These are phyloP conservation scores for Apiospora phragmitis DNA, from an alignment of 2,329 filamentous ascomycete species.

Conservation along the genomic window DNA sequence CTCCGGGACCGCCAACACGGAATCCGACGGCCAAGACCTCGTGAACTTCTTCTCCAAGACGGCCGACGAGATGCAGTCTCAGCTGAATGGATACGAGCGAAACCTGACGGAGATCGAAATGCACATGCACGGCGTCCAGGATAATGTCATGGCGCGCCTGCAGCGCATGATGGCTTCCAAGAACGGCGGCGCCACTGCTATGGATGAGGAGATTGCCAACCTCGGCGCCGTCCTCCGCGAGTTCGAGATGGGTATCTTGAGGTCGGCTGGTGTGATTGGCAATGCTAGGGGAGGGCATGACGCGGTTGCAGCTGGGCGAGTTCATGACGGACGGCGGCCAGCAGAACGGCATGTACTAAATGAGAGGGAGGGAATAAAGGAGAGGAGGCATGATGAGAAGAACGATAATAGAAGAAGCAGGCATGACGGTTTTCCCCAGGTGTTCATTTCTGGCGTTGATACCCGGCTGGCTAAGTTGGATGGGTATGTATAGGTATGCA, in stretches of 20 bases:
- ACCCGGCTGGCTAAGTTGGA: slow-evolving; percentile 9
- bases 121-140: slow-evolving; percentile 64
- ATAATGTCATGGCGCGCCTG: slow-evolving; percentile 59
- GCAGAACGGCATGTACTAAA: slow-evolving; percentile 30
- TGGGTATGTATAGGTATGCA: slow-evolving; percentile 5
- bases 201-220: slow-evolving; percentile 49
- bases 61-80: slow-evolving; percentile 60
- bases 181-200: slow-evolving; percentile 35
- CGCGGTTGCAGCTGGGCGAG: slow-evolving; percentile 55
- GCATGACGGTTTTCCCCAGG: not conserved
- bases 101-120: slow-evolving; percentile 66
- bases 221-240: slow-evolving; percentile 62
- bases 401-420: slow-evolving; percentile 8
- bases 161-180: slow-evolving; percentile 50
- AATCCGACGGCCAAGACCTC: slow-evolving; percentile 57
- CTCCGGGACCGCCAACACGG: slow-evolving; percentile 44
- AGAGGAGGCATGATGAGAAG: not conserved
- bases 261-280: slow-evolving; percentile 62
- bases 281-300: slow-evolving; percentile 59
- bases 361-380: not conserved
- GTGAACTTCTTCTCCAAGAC: slow-evolving; percentile 65
- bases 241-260: slow-evolving; percentile 65
- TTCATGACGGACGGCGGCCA: slow-evolving; percentile 36
- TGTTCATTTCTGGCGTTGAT: slow-evolving; percentile 11
- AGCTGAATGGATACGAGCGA: slow-evolving; percentile 56